Base-by-base conservation (phyloP, 768 basidiomycete species). In the Coprinellus micaceus region DNA sequence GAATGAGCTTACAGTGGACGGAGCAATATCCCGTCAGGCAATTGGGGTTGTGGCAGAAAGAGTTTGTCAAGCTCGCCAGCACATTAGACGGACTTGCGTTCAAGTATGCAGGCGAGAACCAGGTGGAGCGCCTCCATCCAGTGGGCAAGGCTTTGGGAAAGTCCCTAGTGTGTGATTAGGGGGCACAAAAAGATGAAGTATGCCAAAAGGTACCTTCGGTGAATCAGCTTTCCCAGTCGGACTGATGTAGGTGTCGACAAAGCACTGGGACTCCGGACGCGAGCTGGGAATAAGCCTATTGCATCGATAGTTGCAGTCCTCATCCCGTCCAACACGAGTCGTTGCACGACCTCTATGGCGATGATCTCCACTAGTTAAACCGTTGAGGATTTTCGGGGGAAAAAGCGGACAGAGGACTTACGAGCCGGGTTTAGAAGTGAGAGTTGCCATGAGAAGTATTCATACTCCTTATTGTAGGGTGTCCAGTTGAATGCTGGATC, bases 31-130 rank as follows among this genome's bases (percentile, higher is more conserved):
- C 72, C 6, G 76, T 75, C 0, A 79, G 26, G 55, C 84, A 86
- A 52, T 74, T 81, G 22, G 77, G 56, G 52, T 79, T 83, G 4
- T 74, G 72, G 66, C 84, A 86, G 56, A 85, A 85, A 0, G 74
- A 59, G 2, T 69, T 62, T 2, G 74, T 62, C n/a, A 77, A 61
- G 13, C 63, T 69, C n/a, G 66, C 54, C 4, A 83, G 50, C 47
- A 59, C 58, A 26, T 66, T 58, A 17, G 58, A 47, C 15, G 61
- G 64, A 47, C 43, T 56, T 7, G 46, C 64, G 22, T 55, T 56
- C 39, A 19, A 44, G 22, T 33, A 51, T 21, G 37, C 43, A 24
- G 24, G 53, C 40, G 36, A 36, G 52, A 45, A 66, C 53, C 41
- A 41, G 12, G 30, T n/a, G 21, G 60, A 21, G 22, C 41, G 43